phyloP scores from a whole-genome alignment of 306 rosid species.

The Vigna angularis region DNA sequence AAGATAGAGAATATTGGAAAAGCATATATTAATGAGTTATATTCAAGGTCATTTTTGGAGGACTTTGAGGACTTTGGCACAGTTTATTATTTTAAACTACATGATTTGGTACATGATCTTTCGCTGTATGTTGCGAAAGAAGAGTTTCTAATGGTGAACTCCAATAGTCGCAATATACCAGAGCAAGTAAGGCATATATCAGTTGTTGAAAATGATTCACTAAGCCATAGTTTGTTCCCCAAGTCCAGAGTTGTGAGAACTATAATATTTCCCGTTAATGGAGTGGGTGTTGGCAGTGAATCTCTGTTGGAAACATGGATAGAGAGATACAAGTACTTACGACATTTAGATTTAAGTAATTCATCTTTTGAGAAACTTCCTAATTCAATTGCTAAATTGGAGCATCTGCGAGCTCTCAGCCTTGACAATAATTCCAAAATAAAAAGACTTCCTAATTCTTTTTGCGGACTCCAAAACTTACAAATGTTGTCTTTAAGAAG shows the following conservation, averaged over 20 bases:
- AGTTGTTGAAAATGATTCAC: not conserved
- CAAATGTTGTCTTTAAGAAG: not conserved
- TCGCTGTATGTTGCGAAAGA: constrained; percentile 4
- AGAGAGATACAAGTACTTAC: not conserved
- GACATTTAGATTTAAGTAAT: not conserved
- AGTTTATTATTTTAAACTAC: not conserved
- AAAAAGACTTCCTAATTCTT: not conserved
- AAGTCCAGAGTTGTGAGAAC: not conserved
- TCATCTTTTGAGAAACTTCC: not conserved
- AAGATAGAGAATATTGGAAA: not conserved
- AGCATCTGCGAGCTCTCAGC: not conserved
- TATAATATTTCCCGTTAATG: not conserved
- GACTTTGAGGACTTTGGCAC: not conserved
- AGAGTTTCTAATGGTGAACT: not conserved
- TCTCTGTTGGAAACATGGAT: not conserved
- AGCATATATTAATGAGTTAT: not conserved
- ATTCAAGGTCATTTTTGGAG: not conserved
- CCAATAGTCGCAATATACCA: not conserved
- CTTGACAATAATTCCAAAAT: not conserved
- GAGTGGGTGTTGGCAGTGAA: not conserved
- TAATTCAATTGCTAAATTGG: constrained; percentile 21
- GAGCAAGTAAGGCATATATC: not conserved
- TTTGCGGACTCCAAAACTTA: constrained; percentile 6
- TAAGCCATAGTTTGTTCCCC: not conserved
- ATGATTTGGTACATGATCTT: constrained; percentile 38